Conservation (phyloP, 805 yeast genomes). For the Hanseniaspora occidentalis region DNA sequence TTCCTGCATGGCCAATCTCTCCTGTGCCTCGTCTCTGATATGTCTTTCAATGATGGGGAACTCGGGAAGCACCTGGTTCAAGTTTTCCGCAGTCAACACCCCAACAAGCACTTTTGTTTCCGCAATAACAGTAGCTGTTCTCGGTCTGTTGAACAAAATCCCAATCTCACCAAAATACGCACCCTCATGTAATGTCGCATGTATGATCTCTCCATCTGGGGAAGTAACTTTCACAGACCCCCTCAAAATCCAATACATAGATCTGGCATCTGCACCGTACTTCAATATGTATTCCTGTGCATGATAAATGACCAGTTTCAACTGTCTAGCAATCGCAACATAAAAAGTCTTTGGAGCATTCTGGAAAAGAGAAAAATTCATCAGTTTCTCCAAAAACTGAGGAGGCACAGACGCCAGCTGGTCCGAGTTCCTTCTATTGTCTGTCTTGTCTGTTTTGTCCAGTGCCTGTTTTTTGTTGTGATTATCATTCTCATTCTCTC, state of each 20-base stretch:
- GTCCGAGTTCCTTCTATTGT: background rate
- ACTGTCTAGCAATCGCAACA: constrained; percentile 41
- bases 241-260: constrained; percentile 71
- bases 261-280: constrained; percentile 58
- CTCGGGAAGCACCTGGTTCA: constrained; percentile 44
- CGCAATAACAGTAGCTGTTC: constrained; percentile 71
- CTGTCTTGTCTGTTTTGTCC: too few species aligned
- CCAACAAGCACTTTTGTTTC: constrained; percentile 55
- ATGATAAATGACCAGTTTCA: constrained; percentile 46
- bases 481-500: too few species aligned
- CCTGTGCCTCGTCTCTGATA: constrained; percentile 71
- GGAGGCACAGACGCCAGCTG: constrained; percentile 31
- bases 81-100: constrained; percentile 51
- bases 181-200: constrained; percentile 59
- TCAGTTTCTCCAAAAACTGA: constrained; percentile 38
- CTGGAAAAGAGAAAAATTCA: constrained; percentile 51
- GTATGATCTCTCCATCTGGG: constrained; percentile 63
- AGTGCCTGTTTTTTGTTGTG: too few species aligned
- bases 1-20: constrained; percentile 58
- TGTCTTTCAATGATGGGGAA: constrained; percentile 56
- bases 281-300: constrained; percentile 61
- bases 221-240: constrained; percentile 70
- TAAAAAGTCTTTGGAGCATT: constrained; percentile 58
- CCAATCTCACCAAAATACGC: constrained; percentile 74
- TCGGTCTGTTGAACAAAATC: constrained; percentile 57